Percentiles rank a stretch among this genome's conserved stretches.
Conservation (phyloP, 371 early-diverging fungal species). For the Actinomucor elegans region DNA sequence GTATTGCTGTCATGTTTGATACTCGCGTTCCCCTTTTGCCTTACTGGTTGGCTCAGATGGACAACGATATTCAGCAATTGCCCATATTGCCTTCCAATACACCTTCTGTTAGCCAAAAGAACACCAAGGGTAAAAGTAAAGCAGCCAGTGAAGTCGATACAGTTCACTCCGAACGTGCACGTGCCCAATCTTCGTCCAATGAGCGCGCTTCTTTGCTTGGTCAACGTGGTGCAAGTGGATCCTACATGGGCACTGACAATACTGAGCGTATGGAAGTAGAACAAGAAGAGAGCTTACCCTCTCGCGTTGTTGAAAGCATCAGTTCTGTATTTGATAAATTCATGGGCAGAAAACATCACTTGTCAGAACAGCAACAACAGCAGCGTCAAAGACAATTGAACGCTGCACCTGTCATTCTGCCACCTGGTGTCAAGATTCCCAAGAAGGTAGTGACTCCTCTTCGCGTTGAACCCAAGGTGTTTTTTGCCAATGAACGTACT, state of each 20-base stretch:
- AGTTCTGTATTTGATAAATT: conserved; percentile 15
- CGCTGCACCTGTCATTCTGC: conserved; percentile 35
- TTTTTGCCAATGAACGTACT: conserved; percentile 99
- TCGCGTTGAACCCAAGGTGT: conserved; percentile 99
- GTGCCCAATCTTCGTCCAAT: conserved; percentile 14
- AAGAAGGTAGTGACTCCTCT: conserved; percentile 79
- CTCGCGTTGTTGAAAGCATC: conserved; percentile 10
- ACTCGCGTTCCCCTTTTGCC: conserved; percentile 89
- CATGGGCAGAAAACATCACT: conserved; percentile 1
- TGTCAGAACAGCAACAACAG: background rate
- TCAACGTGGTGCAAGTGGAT: background rate
- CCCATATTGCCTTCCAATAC: conserved; percentile 27
- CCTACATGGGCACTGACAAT: conserved; percentile 10
- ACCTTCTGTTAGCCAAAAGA: conserved; percentile 6
- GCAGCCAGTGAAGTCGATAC: conserved; percentile 12
- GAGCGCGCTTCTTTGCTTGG: conserved; percentile 32
- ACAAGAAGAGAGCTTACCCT: conserved; percentile 11
- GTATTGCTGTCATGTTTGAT: conserved; percentile 91
- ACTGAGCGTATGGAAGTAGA: background rate
- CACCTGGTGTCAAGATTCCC: conserved; percentile 53
- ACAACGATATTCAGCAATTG: conserved; percentile 76
- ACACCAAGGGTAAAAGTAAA: conserved; percentile 11
- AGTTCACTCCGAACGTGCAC: conserved; percentile 10
- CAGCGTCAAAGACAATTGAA: background rate
- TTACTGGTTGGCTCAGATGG: conserved; percentile 91